A percentile compares a stretch with the other conserved stretches of the same genome.
phyloP scores from a whole-genome alignment of 371 early-diverging fungal species.

The Rhizomucor miehei region DNA sequence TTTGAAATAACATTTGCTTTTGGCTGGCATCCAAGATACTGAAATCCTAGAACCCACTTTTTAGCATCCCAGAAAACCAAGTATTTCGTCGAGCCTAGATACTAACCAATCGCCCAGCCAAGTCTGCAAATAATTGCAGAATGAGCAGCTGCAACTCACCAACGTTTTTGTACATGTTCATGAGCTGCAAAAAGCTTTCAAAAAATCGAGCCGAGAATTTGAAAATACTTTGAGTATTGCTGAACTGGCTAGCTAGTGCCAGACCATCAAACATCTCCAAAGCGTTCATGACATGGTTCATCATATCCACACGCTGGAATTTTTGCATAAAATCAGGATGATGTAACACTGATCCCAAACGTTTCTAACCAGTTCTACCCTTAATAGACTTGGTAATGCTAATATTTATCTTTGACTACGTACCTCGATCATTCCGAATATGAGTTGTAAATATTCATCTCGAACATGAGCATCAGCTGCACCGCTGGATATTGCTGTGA shows the following conservation, averaged over 20 bases:
- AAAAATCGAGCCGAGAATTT: constrained; percentile 59
- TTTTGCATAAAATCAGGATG: constrained; percentile 54
- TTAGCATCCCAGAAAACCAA: background rate
- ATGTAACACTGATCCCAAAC: constrained; percentile 52
- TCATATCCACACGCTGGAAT: constrained; percentile 58
- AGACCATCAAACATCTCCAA: constrained; percentile 81
- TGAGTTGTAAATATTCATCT: constrained; percentile 52
- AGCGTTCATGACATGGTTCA: constrained; percentile 60
- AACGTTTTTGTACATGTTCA: constrained; percentile 62
- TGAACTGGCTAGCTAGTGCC: constrained; percentile 66
- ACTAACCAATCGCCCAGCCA: constrained; percentile 49
- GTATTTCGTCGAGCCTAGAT: background rate
- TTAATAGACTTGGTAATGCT: too few species aligned
- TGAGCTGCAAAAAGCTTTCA: constrained; percentile 60
- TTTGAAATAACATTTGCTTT: constrained; percentile 42
- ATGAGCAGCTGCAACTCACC: constrained; percentile 66
- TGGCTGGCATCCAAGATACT: constrained; percentile 39
- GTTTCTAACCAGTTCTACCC: constrained; percentile 22
- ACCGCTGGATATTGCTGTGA: constrained; percentile 63
- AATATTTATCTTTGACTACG: background rate
- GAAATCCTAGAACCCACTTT: constrained; percentile 31
- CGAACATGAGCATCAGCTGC: constrained; percentile 46
- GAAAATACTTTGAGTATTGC: constrained; percentile 61
- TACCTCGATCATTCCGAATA: constrained; percentile 59
- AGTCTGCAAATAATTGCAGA: constrained; percentile 54